A percentile compares a stretch with the other conserved stretches of the same genome.
phyloP scores from a whole-genome alignment of 345 rosid genomes.

The Isatis tinctoria region DNA sequence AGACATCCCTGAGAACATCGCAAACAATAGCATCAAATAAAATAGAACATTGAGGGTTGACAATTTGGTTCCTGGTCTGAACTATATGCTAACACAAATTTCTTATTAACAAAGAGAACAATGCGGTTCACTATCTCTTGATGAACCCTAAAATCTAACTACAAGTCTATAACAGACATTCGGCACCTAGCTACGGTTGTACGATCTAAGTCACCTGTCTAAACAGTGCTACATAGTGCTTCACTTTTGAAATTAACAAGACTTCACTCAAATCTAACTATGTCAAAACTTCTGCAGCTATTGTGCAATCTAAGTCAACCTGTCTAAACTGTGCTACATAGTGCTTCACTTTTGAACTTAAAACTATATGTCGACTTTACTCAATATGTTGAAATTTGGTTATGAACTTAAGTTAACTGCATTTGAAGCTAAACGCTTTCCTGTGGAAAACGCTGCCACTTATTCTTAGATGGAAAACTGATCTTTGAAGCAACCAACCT shows the following conservation, averaged over 20 bases:
- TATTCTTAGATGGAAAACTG: not conserved
- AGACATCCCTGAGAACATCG: conserved; percentile 72
- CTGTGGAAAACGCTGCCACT: not conserved
- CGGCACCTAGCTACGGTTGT: not conserved
- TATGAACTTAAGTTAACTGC: not conserved
- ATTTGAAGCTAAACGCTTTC: not conserved
- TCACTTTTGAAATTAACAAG: not conserved
- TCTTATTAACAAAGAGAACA: not conserved
- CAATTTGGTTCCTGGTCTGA: conserved; percentile 1
- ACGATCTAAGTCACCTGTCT: not conserved
- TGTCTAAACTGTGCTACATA: too few relatives aligned
- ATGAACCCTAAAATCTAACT: not conserved
- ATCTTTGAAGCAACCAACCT: conserved; percentile 39
- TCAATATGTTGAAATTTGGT: not conserved
- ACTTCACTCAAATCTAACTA: not conserved
- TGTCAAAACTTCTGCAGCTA: not conserved
- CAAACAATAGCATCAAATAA: conserved; percentile 10
- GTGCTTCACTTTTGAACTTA: not conserved
- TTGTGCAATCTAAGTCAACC: not conserved
- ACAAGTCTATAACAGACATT: conserved; percentile 4
- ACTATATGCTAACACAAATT: not conserved
- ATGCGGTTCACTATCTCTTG: not conserved
- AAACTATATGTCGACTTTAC: not conserved
- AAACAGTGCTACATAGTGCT: not conserved
- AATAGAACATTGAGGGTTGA: not conserved